phyloP scores from a whole-genome alignment of 1,284 basidiomycete species.

The Xerocomus cyaneibrunnescens region DNA sequence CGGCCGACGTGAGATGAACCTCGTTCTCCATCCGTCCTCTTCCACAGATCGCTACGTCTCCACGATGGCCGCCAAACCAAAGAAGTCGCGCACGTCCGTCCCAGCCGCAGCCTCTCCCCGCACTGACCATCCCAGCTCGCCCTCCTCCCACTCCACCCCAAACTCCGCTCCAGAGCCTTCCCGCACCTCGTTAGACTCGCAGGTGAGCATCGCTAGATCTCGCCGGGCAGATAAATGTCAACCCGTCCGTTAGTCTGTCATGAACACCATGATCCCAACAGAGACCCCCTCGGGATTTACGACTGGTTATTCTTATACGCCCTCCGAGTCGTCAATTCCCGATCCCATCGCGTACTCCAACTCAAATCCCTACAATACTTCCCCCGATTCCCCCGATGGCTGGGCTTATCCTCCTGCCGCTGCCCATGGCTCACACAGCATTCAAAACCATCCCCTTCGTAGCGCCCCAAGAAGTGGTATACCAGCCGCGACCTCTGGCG shows the following conservation, averaged over 20 bases:
- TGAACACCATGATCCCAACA: constrained; percentile 40
- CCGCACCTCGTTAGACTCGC: constrained; percentile 31
- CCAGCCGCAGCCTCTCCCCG: constrained; percentile 39
- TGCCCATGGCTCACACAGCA: constrained; percentile 45
- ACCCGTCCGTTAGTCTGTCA: constrained; percentile 29
- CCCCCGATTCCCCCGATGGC: constrained; percentile 42
- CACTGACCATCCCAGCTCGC: constrained; percentile 40
- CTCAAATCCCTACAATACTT: constrained; percentile 28
- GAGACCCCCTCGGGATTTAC: constrained; percentile 41
- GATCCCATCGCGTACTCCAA: constrained; percentile 35
- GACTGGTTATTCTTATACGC: constrained; percentile 41
- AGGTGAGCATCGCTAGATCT: constrained; percentile 25
- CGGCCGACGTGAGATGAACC: constrained; percentile 77
- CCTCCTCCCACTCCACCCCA: constrained; percentile 36
- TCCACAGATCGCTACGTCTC: constrained; percentile 64
- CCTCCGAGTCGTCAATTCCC: constrained; percentile 32
- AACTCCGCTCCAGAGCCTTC: constrained; percentile 29
- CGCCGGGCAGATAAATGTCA: background rate
- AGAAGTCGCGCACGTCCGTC: constrained; percentile 44
- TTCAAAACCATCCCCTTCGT: constrained; percentile 52
- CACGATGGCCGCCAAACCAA: constrained; percentile 51
- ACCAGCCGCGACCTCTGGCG: constrained; percentile 22
- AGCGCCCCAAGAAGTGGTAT: constrained; percentile 26
- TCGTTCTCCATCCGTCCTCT: constrained; percentile 82
- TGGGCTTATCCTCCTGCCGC: constrained; percentile 54